Evolutionary conservation across 495 filamentous ascomycete species (phyloP).

Genomic region (Glutinoglossum americanum): DNA sequence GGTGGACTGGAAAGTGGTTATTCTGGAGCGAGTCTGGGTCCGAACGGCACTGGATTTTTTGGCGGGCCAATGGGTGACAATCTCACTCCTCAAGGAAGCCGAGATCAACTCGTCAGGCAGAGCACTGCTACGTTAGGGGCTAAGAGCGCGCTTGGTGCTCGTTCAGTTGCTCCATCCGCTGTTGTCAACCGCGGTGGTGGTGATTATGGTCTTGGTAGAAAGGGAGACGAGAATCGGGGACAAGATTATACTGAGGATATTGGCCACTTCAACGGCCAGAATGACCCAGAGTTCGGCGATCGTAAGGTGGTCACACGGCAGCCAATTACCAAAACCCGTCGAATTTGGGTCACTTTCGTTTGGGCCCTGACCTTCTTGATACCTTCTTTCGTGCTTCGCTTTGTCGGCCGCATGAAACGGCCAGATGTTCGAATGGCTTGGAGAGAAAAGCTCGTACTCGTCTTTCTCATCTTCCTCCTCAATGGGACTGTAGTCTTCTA

Average conservation of each 20-base stretch:
- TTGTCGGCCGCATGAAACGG: slow-evolving; percentile 83
- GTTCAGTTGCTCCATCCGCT: slow-evolving; percentile 51
- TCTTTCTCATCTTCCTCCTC: slow-evolving; percentile 56
- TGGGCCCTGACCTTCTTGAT: slow-evolving; percentile 92
- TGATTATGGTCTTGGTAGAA: slow-evolving; percentile 70
- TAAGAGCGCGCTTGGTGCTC: slow-evolving; percentile 33
- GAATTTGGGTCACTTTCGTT: slow-evolving; percentile 57
- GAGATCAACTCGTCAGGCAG: slow-evolving; percentile 42
- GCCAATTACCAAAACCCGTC: slow-evolving; percentile 37
- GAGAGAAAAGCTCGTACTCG: slow-evolving; percentile 80
- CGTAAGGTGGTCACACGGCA: slow-evolving; percentile 55
- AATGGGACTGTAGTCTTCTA: slow-evolving; percentile 80
- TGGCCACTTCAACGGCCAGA: slow-evolving; percentile 30
- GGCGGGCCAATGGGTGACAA: slow-evolving; percentile 30
- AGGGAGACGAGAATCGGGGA: slow-evolving; percentile 60
- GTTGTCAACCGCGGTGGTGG: slow-evolving; percentile 27
- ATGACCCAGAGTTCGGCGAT: slow-evolving; percentile 58
- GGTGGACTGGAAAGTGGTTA: slow-evolving; percentile 40
- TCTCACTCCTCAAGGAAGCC: slow-evolving; percentile 39
- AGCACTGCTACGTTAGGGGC: slow-evolving; percentile 34
- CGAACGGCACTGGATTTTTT: slow-evolving; percentile 49
- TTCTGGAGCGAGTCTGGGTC: slow-evolving; percentile 22
- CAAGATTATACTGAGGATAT: slow-evolving; percentile 32
- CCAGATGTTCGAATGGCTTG: slow-evolving; percentile 94
- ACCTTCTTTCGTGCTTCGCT: slow-evolving; percentile 62